Percentiles rank a stretch among this genome's conserved stretches.
These are phyloP conservation scores for Lentinus brumalis DNA, from an alignment of 768 basidiomycete species.

Conservation along the genomic window DNA sequence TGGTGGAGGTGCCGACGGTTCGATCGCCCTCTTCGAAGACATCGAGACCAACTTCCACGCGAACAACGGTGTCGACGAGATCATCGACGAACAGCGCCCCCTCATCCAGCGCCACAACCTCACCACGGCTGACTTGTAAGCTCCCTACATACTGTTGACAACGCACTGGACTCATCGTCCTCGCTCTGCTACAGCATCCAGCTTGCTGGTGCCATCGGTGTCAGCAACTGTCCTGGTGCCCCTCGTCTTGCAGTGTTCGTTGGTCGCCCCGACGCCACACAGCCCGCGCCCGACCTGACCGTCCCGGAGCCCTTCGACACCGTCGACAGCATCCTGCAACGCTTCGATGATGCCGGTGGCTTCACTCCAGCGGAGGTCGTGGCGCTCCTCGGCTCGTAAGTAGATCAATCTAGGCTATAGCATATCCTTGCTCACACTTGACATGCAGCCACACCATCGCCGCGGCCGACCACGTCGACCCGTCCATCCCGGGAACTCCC, in stretches of 20 bases:
- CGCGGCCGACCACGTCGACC: conserved; percentile 31
- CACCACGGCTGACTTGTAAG: conserved; percentile 29
- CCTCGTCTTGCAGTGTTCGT: conserved; percentile 2
- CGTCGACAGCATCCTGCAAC: conserved; percentile 26
- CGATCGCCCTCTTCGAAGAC: conserved; percentile 45
- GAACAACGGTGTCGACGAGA: conserved; percentile 34
- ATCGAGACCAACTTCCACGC: conserved; percentile 45
- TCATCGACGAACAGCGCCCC: conserved; percentile 25
- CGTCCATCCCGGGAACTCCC: conserved; percentile 27
- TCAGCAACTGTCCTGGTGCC: too few relatives aligned
- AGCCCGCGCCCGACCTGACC: conserved; percentile 26
- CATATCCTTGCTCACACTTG: background rate
- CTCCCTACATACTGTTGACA: background rate
- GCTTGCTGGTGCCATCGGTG: conserved; percentile 2
- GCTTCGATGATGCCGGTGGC: conserved; percentile 26
- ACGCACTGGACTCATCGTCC: background rate
- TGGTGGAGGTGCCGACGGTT: conserved; percentile 44
- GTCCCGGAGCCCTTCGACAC: conserved; percentile 30
- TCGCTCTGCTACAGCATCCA: conserved; percentile 25
- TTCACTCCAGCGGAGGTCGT: conserved; percentile 28
- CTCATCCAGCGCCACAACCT: conserved; percentile 24
- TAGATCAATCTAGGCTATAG: background rate
- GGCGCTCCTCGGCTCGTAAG: conserved; percentile 23
- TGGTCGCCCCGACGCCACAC: conserved; percentile 27
- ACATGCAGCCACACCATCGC: conserved; percentile 23